Evolutionary conservation across 1,284 basidiomycete genomes (phyloP), one percentile per base, ranked within the genome.

Genomic region (Trametes polyzona): DNA sequence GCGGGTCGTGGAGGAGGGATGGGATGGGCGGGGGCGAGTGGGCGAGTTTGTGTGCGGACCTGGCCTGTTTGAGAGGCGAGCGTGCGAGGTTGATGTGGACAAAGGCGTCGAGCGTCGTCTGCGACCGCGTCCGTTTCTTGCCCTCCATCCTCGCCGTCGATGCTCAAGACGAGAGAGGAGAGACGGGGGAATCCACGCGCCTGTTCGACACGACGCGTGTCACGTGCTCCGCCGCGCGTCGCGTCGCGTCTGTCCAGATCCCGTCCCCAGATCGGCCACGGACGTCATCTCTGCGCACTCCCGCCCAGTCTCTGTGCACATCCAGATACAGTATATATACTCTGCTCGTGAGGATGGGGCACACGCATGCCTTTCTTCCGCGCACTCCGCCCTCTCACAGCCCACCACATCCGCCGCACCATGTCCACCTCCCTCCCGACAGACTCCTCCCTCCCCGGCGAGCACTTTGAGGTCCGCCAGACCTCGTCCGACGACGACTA

Each of bases 391-490:
- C 19, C 40, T 17, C 29, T 19, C 49, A n/a, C n/a, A n/a, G n/a
- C 19, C 30, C 21, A n/a, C 21, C 44, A 16, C 12, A 47, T 17
- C 39, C 12, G 9, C 40, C 40, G 40, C 50, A 21, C 16, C 40
- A 52, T 52, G 50, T 52, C 50, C 40, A 52, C n/a, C 41, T 35
- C 46, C 35, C 65, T 68, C 30, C 65, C 66, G 19, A 61, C 48
- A 42, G 63, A 68, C 62, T 56, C 66, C 23, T 62, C 63, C 24
- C 65, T 68, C 35, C 65, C 66, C 26, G 67, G 65, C 27, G 67
- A 68, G 55, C 55, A 65, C 58, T 67, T 69, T 53, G 66, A 67
- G 55, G 63, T 69, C 47, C 63, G 64, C 47, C 67, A 67, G 62
- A 66, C 67, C 1, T 52, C 63, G 35, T 48, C 60, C 27, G 53